Percentiles rank a stretch among this genome's conserved stretches.
These are phyloP conservation scores for Leucosporidium scottii DNA, from an alignment of 768 basidiomycete species.

Conservation along the genomic window DNA sequence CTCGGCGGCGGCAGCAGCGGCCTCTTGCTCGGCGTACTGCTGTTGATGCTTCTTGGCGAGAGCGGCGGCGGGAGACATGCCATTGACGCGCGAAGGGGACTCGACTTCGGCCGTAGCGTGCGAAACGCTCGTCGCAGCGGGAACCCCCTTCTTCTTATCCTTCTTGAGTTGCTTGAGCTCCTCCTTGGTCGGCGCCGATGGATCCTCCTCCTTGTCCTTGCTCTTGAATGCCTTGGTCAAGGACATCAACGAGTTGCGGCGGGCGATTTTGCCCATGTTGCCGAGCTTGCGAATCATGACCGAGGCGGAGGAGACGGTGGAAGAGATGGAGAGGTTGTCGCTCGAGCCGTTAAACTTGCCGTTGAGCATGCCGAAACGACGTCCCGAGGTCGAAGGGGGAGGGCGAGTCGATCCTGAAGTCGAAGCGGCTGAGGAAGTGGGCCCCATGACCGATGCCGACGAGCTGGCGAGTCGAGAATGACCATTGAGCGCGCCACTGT, in stretches of 20 bases:
- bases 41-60: slow-evolving; percentile 42
- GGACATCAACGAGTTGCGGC: slow-evolving; percentile 70
- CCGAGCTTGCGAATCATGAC: slow-evolving; percentile 94
- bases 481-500: neutral
- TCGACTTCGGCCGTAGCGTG: slow-evolving; percentile 69
- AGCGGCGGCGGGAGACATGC: slow-evolving; percentile 56
- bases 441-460: neutral
- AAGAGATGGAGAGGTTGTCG: slow-evolving; percentile 90
- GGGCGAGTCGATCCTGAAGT: neutral
- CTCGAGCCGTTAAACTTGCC: slow-evolving; percentile 77
- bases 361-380: slow-evolving; percentile 64
- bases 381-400: slow-evolving; percentile 26
- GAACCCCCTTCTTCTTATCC: slow-evolving; percentile 58
- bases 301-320: slow-evolving; percentile 87
- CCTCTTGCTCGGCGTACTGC: slow-evolving; percentile 41
- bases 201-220: slow-evolving; percentile 49
- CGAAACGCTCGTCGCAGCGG: slow-evolving; percentile 63
- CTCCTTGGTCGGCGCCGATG: neutral
- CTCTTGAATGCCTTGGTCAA: slow-evolving; percentile 85
- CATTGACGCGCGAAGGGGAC: slow-evolving; percentile 39
- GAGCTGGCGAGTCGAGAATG: neutral
- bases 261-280: slow-evolving; percentile 75
- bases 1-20: slow-evolving; percentile 34
- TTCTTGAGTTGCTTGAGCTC: slow-evolving; percentile 38
- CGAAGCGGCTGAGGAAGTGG: slow-evolving; percentile 9